Percentiles rank a stretch among this genome's conserved stretches.
These are phyloP conservation scores for Gomphus bonarii DNA, from an alignment of 1,284 basidiomycete species.

Conservation along the genomic window DNA sequence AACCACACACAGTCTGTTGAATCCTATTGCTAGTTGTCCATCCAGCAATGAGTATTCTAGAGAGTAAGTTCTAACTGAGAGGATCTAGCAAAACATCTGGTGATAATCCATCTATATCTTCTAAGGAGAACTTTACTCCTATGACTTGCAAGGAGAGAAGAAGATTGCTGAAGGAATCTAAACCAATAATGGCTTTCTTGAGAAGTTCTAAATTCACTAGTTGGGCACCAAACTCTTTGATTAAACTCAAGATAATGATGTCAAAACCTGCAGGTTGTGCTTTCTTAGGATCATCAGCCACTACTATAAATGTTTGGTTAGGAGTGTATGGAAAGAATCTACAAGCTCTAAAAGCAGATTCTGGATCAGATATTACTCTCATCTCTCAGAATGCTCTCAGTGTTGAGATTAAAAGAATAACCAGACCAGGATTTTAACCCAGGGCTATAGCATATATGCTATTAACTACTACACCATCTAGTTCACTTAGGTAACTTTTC, in stretches of 20 bases:
- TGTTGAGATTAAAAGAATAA: no score
- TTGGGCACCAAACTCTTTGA: background rate
- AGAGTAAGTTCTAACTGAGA: slow-evolving; percentile 7
- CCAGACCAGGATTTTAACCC: no score
- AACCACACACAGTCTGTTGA: no score
- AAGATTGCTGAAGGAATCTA: background rate
- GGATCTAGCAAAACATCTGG: slow-evolving; percentile 13
- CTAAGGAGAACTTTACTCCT: no score
- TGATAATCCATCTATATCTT: background rate
- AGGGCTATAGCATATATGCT: no score
- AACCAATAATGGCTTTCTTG: background rate
- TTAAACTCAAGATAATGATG: slow-evolving; percentile 14
- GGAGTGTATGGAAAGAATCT: background rate
- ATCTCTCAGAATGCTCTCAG: slow-evolving; percentile 2
- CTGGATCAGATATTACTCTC: slow-evolving; percentile 14
- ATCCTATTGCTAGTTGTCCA: background rate
- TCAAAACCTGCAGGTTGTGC: slow-evolving; percentile 22
- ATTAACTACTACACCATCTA: no score
- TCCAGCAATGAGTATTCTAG: slow-evolving; percentile 3
- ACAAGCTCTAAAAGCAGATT: slow-evolving; percentile 4
- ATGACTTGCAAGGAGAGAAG: slow-evolving; percentile 3
- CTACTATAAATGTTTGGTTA: background rate
- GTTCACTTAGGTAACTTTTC: no score
- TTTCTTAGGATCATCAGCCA: slow-evolving; percentile 12
- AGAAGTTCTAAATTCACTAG: background rate